Evolutionary conservation across 495 filamentous ascomycete species (phyloP), one percentile per base, ranked within the genome.

Genomic region (Hypoxylon fragiforme): DNA sequence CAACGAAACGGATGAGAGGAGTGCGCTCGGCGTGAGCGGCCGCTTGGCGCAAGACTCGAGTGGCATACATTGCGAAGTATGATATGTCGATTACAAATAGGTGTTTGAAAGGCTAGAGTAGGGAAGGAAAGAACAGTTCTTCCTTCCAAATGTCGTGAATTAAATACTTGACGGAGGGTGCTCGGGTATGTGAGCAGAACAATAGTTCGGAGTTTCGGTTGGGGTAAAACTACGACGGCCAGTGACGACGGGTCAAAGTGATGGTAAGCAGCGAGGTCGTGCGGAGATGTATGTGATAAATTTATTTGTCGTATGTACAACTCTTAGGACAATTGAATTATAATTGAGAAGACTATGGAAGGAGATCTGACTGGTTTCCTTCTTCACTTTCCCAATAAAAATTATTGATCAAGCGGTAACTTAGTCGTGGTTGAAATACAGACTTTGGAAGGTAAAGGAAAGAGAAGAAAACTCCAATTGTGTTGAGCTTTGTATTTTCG

Each of bases 1-100:
- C 94, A 37, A 97, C 58, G 77, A 98, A 98, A 57, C 86, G 85
- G 67, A 98, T 98, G 71, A 95, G 74, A 44, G 90, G 90, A 32
- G 81, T 87, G 54, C 89, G 86, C 69, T 81, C 79, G 52, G 73
- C 77, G 62, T 80, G 71, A 46, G 76, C 74, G 60, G 83, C 80
- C 61, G 83, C 84, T 68, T 83, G 82, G 63, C 85, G 81, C 50
- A 92, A 78, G 60, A 74, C 79, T 63, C 76, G 74, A 51, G 90
- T 87, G 51, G 82, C 75, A 65, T 79, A 84, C 86, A 92, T 81
- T 50, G 57, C 75, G 7, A 16, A 37, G 31, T 26, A 19, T 12
- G 19, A 32, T 53, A n/a, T 16, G 36, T 42, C 26, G n/a, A 24
- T 3, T 14, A 16, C 1, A 37, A 13, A 18, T 32, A n/a, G n/a